Base-by-base conservation (phyloP, 192 early-diverging fungal genomes). In the Backusella parvicylindrica region DNA sequence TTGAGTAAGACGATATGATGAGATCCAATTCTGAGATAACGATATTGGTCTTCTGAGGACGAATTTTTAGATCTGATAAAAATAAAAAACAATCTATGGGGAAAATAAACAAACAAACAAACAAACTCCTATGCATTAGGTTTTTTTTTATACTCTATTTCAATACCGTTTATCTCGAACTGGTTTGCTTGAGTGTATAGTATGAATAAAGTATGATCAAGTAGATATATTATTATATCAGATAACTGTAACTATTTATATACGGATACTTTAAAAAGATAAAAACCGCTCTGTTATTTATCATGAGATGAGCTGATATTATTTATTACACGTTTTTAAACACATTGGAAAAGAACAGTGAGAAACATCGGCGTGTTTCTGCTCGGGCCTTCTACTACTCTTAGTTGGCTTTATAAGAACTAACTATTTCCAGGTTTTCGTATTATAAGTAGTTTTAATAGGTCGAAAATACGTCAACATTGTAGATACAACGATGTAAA, bases 61-160 rank as follows among this genome's bases (percentile, higher is more conserved):
- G 53, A 60, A 60, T 60, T 60, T 60, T 60, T 60, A 60, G 53
- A 60, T 60, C 53, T 60, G 53, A 60, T 60, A 60, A 60, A 60
- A 6, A 47, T 18, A 47, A 6, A 60, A 60, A 56, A 60, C 16
- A 26, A 60, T 60, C 9, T 11, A 21, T 60, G 53, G 53, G 23
- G 53, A 60, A 30, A 60, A 11, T 12, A 60, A 60, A 56, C 23
- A 56, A 53, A 56, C 23, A 56, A 53, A 56, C 26, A 56, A 60
- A 28, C 28, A 60, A 60, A 60, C 53, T 60, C 53, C 53, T 60
- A 60, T 28, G 26, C 53, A 26, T 56, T 8, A 56, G 8, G 5
- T 28, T 60, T 28, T 60, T 53, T 21, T 28, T 47, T 47, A 47
- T 18, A 47, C 18, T 47, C 43, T 47, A 47, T 18, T n/a, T 7